Base-by-base conservation (phyloP, 164 flowering plant genomes). In the Dillenia suffruticosa region DNA sequence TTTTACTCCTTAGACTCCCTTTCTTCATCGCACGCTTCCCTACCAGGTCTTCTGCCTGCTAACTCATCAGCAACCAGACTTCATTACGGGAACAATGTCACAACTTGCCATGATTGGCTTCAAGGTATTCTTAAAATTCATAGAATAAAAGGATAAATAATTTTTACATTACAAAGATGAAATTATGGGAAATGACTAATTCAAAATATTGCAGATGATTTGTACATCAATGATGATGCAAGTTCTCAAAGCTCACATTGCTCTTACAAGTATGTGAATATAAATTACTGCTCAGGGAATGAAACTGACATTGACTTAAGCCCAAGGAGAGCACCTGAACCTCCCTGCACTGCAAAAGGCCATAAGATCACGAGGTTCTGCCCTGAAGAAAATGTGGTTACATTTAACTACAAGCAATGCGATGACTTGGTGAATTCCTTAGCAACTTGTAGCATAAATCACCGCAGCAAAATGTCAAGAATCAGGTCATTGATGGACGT, bases 11-110 rank as follows among this genome's bases (percentile, higher is more conserved):
- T 46, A 51, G 70, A 84, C 58, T 82, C 94, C 0, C 57, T 54
- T 46, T 72, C 81, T 59, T 81, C 93, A n/a, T 81, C 96, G 16
- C 83, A 76, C 3, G 77, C 67, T 57, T 86, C 90, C 49, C 73
- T 74, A 9, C 69, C 72, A 10, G 69, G 70, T 44, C 59, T 81
- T 32, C 51, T 53, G 51, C 50, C 77, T 55, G 40, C 40, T 5
- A 32, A 6, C 40, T 63, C 76, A 40, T 12, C 12, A 14, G 67
- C 57, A 24, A 54, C 54, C 51, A 65, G 45, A 9, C 40, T 57
- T 55, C 59, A 16, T 52, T 56, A 13, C 12, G 72, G 68, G 47
- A 63, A 64, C 26, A 55, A 53, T 43, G 8, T 26, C 12, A 9
- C 60, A 44, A 49, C 50, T 43, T 51, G 49, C 50, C 47, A 32